Conservation (phyloP, 345 rosid species). For the Kernera saxatilis region DNA sequence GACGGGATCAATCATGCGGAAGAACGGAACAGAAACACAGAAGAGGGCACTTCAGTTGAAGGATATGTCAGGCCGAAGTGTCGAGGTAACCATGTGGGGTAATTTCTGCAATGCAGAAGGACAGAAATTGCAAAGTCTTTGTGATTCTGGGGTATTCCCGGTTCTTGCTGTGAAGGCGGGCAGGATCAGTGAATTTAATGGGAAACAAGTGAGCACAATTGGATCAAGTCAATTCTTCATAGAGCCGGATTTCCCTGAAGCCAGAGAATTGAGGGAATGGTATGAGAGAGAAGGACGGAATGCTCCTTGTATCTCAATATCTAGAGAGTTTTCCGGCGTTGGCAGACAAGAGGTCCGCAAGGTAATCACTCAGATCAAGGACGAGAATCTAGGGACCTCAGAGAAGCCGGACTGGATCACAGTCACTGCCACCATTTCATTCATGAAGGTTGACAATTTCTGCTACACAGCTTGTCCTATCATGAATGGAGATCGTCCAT, state of each 20-base stretch:
- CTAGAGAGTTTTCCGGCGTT: constrained; percentile 55
- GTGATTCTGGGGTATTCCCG: constrained; percentile 75
- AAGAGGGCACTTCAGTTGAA: constrained; percentile 74
- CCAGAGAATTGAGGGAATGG: constrained; percentile 65
- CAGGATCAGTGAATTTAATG: constrained; percentile 73
- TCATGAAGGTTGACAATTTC: constrained; percentile 67
- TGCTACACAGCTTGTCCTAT: constrained; percentile 94
- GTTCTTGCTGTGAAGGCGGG: constrained; percentile 75
- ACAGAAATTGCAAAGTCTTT: constrained; percentile 57
- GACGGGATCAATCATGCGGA: constrained; percentile 53
- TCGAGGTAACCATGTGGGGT: constrained; percentile 93
- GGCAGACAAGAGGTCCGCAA: constrained; percentile 55
- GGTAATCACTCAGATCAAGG: constrained; percentile 77
- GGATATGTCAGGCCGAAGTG: constrained; percentile 80
- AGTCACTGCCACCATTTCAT: constrained; percentile 56
- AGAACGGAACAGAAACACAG: constrained; percentile 71
- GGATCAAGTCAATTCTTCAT: constrained; percentile 63
- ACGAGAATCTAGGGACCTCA: constrained; percentile 85
- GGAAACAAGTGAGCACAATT: constrained; percentile 77
- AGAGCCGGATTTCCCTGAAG: constrained; percentile 75
- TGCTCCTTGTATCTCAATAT: constrained; percentile 55
- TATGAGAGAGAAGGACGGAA: constrained; percentile 67
- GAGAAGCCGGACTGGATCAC: constrained; percentile 95
- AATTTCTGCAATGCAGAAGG: constrained; percentile 70
- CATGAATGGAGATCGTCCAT: constrained; percentile 70